Conservation (phyloP, 257 asterid genomes). For the Lithospermum erythrorhizon region DNA sequence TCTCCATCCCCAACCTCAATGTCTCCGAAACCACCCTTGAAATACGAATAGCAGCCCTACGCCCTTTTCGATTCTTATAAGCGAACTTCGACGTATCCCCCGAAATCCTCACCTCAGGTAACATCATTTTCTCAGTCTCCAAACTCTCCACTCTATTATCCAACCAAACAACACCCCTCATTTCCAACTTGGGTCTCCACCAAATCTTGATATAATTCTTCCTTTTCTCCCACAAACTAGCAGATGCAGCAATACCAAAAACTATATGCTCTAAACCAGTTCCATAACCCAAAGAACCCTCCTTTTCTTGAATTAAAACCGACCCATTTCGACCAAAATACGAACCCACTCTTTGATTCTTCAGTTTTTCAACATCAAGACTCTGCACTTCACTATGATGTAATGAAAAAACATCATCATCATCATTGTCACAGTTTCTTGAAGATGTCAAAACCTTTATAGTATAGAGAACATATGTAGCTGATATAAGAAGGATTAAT, state of each 20-base stretch:
- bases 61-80: conserved; percentile 56
- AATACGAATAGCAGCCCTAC: conserved; percentile 69
- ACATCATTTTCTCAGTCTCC: conserved; percentile 15
- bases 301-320: background rate
- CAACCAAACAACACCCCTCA: conserved; percentile 75
- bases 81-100: conserved; percentile 47
- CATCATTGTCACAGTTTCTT: background rate
- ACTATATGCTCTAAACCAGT: conserved; percentile 55
- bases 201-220: conserved; percentile 68
- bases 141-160: conserved; percentile 32
- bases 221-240: conserved; percentile 57
- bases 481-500: background rate
- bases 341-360: background rate
- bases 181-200: conserved; percentile 40
- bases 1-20: conserved; percentile 33
- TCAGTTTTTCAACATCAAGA: background rate
- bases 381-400: background rate
- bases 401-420: conserved; percentile 1
- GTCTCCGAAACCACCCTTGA: conserved; percentile 80
- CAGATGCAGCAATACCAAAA: conserved; percentile 83
- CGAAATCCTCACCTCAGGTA: conserved; percentile 55
- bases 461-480: background rate
- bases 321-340: background rate
- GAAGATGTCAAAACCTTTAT: background rate
- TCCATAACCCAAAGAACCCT: conserved; percentile 2